phyloP scores from a whole-genome alignment of 345 rosid genomes.

The Lepidium africanum region DNA sequence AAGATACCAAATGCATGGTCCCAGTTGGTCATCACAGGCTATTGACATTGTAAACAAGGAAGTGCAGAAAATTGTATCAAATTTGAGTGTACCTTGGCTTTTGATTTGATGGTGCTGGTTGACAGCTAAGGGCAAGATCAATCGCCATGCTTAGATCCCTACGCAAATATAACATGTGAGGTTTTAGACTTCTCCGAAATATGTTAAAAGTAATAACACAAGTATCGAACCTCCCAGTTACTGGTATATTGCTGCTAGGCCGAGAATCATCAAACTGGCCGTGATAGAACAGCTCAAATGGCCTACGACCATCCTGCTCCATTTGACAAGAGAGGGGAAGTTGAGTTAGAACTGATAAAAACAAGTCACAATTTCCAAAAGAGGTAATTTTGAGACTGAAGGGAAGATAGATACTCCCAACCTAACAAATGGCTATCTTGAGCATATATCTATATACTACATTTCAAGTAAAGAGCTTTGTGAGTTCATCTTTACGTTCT shows the following conservation, averaged over 20 bases:
- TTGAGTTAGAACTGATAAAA: background rate
- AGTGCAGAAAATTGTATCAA: background rate
- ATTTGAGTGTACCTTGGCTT: conserved; percentile 56
- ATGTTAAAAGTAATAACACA: background rate
- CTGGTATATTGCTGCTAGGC: conserved; percentile 56
- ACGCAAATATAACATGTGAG: background rate
- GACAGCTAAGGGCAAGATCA: conserved; percentile 71
- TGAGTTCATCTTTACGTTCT: background rate
- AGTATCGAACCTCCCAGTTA: conserved; percentile 68
- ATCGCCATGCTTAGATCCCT: conserved; percentile 75
- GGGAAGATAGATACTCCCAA: background rate
- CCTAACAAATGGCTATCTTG: background rate
- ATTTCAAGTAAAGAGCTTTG: background rate
- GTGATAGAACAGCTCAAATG: conserved; percentile 85
- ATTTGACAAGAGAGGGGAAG: background rate
- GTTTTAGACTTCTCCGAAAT: background rate
- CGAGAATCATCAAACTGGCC: conserved; percentile 93
- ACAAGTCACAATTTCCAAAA: background rate
- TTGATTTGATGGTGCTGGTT: conserved; percentile 52
- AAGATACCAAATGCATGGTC: conserved; percentile 7
- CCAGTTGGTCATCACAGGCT: conserved; percentile 6
- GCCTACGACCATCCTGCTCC: conserved; percentile 78
- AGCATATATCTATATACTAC: background rate
- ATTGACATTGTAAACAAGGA: background rate
- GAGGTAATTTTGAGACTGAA: background rate